Evolutionary conservation across 352 stramenopile species (phyloP), one percentile per base, ranked within the genome.

Genomic region (Phytophthora gonapodyides): DNA sequence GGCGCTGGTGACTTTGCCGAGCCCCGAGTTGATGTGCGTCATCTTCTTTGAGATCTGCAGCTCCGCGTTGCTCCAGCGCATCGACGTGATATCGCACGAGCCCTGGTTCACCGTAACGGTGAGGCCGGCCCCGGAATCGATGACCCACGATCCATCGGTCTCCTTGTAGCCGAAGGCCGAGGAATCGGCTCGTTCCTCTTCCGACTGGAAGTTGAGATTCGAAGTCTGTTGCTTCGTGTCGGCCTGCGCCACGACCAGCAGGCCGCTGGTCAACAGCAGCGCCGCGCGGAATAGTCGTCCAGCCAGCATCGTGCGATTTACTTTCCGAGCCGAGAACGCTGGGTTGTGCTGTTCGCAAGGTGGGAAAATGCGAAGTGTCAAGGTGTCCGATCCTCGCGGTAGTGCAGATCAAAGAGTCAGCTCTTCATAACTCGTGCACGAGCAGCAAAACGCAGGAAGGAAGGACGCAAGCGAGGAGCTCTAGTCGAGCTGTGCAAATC

Each of bases 21-120:
- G 64, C 3, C 76, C 76, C 4, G 76, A 85, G 49, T 85, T 85
- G 46, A 85, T 55, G 40, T 85, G 76, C 36, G 76, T 82, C 48
- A 55, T 67, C 57, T 79, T 79, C 61, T 65, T 58, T 5, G 42
- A 57, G 69, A 81, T 80, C 64, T 85, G 76, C 11, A 85, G 69
- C 42, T 82, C 68, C 19, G 76, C 60, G 48, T 61, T 55, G 46
- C 81, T 80, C 71, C 75, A 82, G 46, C 77, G 47, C 53, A 85
- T 75, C 2, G 73, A 82, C 43, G 66, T 66, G 63, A 85, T 81
- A 61, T 85, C 76, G 43, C 76, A 85, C 19, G 73, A 61, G 12
- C 62, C 45, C 46, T 71, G 69, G 38, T 49, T 37, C 68, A 85
- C 79, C 30, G 50, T 85, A 37, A 85, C 51, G 5, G 59, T 60